These are phyloP conservation scores for Huntiella savannae DNA, from an alignment of 2,329 filamentous ascomycete genomes.

Conservation along the genomic window DNA sequence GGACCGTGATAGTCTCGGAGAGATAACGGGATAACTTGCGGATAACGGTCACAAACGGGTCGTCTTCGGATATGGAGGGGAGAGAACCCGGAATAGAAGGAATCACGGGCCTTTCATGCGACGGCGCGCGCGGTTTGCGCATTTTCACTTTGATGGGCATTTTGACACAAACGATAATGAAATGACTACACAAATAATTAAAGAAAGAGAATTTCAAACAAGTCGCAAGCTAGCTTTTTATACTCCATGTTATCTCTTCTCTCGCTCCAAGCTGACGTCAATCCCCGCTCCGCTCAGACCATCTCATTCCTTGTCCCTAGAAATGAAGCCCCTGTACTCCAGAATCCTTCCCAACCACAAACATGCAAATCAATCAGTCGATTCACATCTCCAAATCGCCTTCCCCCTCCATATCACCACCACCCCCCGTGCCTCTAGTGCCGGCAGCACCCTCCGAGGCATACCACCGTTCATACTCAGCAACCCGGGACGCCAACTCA, in stretches of 20 bases:
- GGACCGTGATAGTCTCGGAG: slow-evolving; percentile 39
- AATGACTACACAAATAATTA: too few relatives aligned
- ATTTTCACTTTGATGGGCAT: slow-evolving; percentile 12
- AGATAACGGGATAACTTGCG: slow-evolving; percentile 49
- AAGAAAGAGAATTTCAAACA: too few relatives aligned
- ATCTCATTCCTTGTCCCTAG: background rate
- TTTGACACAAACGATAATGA: background rate
- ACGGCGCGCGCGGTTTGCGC: slow-evolving; percentile 5
- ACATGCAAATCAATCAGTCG: too few relatives aligned
- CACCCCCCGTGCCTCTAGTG: slow-evolving; percentile 4
- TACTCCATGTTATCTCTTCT: too few relatives aligned
- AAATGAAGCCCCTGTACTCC: background rate
- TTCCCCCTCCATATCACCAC: background rate
- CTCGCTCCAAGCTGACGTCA: too few relatives aligned
- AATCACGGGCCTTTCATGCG: slow-evolving; percentile 2
- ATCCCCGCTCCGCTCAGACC: too few relatives aligned
- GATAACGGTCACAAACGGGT: slow-evolving; percentile 28
- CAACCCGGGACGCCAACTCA: slow-evolving; percentile 33
- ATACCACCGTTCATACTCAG: slow-evolving; percentile 29
- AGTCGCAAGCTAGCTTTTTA: too few relatives aligned
- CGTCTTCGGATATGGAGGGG: slow-evolving; percentile 17
- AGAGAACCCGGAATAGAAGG: slow-evolving; percentile 15
- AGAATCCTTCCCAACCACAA: background rate
- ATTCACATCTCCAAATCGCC: background rate
- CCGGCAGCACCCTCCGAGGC: slow-evolving; percentile 10